A percentile compares a stretch with the other conserved stretches of the same genome.
These are phyloP conservation scores for Lumnitzera racemosa DNA, from an alignment of 345 rosid species.

Conservation along the genomic window DNA sequence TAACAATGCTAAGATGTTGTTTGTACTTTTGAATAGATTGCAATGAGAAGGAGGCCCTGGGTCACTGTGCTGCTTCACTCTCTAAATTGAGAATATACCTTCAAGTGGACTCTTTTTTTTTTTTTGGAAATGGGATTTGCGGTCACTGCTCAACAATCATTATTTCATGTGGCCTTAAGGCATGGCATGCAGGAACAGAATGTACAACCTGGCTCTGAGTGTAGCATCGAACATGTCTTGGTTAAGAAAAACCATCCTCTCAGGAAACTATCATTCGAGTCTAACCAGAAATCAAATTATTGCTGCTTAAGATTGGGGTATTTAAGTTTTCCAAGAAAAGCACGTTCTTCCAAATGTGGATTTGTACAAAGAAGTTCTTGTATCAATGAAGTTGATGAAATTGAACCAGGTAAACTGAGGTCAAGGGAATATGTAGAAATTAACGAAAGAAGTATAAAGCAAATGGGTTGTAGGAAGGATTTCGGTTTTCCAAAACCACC, in stretches of 20 bases:
- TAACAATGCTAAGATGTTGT: too few species aligned
- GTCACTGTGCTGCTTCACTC: too few species aligned
- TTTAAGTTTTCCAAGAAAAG: slow-evolving; percentile 13
- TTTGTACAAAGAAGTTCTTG: slow-evolving; percentile 30
- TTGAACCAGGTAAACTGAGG: slow-evolving; percentile 32
- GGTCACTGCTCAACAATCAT: slow-evolving; percentile 25
- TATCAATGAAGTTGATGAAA: slow-evolving; percentile 28
- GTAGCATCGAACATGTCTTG: slow-evolving; percentile 7
- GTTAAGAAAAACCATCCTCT: slow-evolving; percentile 7
- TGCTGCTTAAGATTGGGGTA: slow-evolving; percentile 17
- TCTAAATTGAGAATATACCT: background rate
- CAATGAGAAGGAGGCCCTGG: too few species aligned
- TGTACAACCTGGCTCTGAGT: slow-evolving; percentile 16
- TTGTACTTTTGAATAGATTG: too few species aligned
- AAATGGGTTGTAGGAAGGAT: slow-evolving; percentile 16
- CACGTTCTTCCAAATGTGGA: slow-evolving; percentile 19
- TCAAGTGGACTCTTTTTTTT: background rate
- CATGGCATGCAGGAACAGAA: slow-evolving; percentile 16
- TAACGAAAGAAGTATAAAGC: slow-evolving; percentile 19
- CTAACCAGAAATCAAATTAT: too few species aligned
- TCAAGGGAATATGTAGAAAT: slow-evolving; percentile 16
- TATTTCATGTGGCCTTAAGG: slow-evolving; percentile 23
- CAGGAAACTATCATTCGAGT: slow-evolving; percentile 12
- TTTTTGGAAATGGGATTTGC: slow-evolving; percentile 30
- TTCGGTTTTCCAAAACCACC: slow-evolving; percentile 10